Percentiles rank a stretch among this genome's conserved stretches.
Evolutionary conservation across 192 early-diverging fungal genomes (phyloP).

Genomic region (Podila clonocystis): DNA sequence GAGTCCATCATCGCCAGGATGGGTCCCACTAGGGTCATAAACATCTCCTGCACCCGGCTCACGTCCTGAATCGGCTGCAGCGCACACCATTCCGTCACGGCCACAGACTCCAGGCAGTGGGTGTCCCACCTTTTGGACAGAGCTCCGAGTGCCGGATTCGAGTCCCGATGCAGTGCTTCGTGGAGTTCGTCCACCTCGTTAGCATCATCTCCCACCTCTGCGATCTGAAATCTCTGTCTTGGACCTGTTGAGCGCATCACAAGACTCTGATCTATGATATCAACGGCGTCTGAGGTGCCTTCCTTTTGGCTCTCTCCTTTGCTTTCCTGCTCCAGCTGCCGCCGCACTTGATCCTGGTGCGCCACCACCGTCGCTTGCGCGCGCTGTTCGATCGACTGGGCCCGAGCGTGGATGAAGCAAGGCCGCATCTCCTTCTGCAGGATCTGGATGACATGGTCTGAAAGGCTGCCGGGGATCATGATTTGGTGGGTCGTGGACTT

Average conservation of each 20-base stretch:
- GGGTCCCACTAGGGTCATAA: slow-evolving; percentile 33
- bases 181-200: slow-evolving; percentile 33
- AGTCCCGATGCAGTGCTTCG: background rate
- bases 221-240: slow-evolving; percentile 18
- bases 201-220: slow-evolving; percentile 24
- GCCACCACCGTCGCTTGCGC: slow-evolving; percentile 17
- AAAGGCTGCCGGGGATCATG: slow-evolving; percentile 31
- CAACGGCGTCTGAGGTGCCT: background rate
- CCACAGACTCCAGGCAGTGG: slow-evolving; percentile 24
- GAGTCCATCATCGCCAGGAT: slow-evolving; percentile 35
- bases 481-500: background rate
- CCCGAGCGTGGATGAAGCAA: slow-evolving; percentile 25
- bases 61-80: slow-evolving; percentile 32
- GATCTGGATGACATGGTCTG: slow-evolving; percentile 34
- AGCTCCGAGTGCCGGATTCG: background rate
- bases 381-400: slow-evolving; percentile 18
- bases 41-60: slow-evolving; percentile 28
- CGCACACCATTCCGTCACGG: slow-evolving; percentile 41
- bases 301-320: background rate
- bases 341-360: slow-evolving; percentile 21
- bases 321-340: background rate
- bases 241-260: background rate
- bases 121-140: slow-evolving; percentile 11
- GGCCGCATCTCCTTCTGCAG: slow-evolving; percentile 33
- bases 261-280: background rate